Conservation (phyloP, 805 yeast genomes). For the Hanseniaspora taiwanica region DNA sequence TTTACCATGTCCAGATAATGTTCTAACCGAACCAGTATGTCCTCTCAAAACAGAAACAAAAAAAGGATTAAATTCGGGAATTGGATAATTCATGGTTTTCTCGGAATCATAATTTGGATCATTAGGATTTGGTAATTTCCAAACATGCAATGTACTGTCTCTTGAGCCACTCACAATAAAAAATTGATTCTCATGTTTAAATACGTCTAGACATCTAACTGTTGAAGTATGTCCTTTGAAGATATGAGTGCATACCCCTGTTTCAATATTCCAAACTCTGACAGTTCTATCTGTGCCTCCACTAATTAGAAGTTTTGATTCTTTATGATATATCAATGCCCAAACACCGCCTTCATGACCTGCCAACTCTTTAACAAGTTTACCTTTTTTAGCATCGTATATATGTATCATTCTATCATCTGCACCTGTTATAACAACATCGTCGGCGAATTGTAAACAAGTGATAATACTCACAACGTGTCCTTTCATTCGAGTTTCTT, state of each 20-base stretch:
- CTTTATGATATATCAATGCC: constrained; percentile 83
- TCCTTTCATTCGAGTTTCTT: constrained; percentile 49
- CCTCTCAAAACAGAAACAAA: constrained; percentile 59
- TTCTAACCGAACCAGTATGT: constrained; percentile 70
- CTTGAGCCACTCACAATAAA: constrained; percentile 79
- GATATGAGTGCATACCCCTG: constrained; percentile 80
- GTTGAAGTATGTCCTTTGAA: constrained; percentile 89
- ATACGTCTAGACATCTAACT: constrained; percentile 79
- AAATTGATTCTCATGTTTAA: constrained; percentile 53
- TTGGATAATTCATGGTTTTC: constrained; percentile 20
- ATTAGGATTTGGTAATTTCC: constrained; percentile 55
- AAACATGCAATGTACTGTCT: constrained; percentile 70
- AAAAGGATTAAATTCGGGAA: constrained; percentile 37
- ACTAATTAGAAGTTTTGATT: constrained; percentile 57
- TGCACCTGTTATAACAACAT: constrained; percentile 82
- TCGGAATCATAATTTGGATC: constrained; percentile 20
- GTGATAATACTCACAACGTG: constrained; percentile 82
- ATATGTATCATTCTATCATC: constrained; percentile 76
- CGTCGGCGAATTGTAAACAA: constrained; percentile 85
- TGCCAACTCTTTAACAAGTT: constrained; percentile 41
- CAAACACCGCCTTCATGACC: constrained; percentile 99
- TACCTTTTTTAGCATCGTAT: constrained; percentile 65
- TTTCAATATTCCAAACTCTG: constrained; percentile 80
- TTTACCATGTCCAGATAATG: constrained; percentile 78
- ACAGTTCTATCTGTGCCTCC: constrained; percentile 94